Percentiles rank a stretch among this genome's conserved stretches.
These are phyloP conservation scores for Plasmodium reichenowi DNA, from an alignment of 169 alveolate genomes.

Conservation along the genomic window DNA sequence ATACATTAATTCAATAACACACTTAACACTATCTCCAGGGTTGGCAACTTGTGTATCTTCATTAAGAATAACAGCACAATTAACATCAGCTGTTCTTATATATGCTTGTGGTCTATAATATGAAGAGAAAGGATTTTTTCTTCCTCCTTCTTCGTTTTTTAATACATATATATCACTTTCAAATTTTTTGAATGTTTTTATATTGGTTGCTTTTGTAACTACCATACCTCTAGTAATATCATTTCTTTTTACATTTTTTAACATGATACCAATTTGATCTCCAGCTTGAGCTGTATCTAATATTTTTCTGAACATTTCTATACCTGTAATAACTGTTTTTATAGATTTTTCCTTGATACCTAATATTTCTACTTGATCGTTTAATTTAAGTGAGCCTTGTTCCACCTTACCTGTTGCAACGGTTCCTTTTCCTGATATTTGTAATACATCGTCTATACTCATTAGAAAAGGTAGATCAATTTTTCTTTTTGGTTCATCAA, in stretches of 20 bases:
- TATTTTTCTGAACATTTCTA: constrained; percentile 94
- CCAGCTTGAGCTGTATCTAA: constrained; percentile 96
- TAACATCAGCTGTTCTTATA: constrained; percentile 95
- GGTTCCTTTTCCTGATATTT: constrained; percentile 94
- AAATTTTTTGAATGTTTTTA: constrained; percentile 89
- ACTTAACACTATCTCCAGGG: constrained; percentile 86
- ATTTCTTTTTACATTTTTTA: constrained; percentile 92
- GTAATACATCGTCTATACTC: constrained; percentile 90
- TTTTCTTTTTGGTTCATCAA: constrained; percentile 89
- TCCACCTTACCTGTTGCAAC: constrained; percentile 97
- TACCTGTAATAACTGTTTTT: constrained; percentile 88
- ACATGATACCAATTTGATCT: constrained; percentile 95
- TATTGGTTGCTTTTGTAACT: constrained; percentile 90
- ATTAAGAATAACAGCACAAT: constrained; percentile 91
- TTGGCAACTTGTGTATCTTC: constrained; percentile 85
- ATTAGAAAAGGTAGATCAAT: constrained; percentile 92
- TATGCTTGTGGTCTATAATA: constrained; percentile 96
- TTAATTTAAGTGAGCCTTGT: constrained; percentile 92
- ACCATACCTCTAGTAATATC: constrained; percentile 93
- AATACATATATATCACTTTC: constrained; percentile 93
- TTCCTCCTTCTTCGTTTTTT: constrained; percentile 96
- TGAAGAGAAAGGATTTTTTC: constrained; percentile 95
- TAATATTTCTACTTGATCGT: constrained; percentile 93
- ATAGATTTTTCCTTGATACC: constrained; percentile 89
- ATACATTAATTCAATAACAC: constrained; percentile 86